These are phyloP conservation scores for Hyphopichia buzzinii DNA, from an alignment of 1,139 yeast genomes.

Conservation along the genomic window DNA sequence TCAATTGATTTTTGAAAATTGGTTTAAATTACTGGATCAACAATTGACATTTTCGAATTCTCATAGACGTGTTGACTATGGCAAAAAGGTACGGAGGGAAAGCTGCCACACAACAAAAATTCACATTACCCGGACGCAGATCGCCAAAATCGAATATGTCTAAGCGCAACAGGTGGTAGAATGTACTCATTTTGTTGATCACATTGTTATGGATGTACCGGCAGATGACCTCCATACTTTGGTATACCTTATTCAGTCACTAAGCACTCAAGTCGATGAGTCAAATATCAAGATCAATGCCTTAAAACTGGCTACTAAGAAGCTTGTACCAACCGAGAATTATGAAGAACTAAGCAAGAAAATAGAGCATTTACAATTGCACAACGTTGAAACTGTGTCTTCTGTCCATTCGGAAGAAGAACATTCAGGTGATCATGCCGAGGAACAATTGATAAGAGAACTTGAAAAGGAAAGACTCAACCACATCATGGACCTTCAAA, in stretches of 20 bases:
- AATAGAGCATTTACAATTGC: too few relatives aligned
- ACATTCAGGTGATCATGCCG: constrained; percentile 4
- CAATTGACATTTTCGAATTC: not conserved
- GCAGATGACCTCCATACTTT: constrained; percentile 24
- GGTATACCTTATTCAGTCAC: constrained; percentile 18
- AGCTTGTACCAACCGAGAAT: constrained; percentile 20
- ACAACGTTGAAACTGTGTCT: not conserved
- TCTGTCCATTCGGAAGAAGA: not conserved
- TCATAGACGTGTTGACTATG: not conserved
- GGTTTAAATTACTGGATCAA: too few relatives aligned
- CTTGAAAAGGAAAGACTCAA: constrained; percentile 36
- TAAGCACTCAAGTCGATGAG: constrained; percentile 20
- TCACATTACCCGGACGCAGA: not conserved
- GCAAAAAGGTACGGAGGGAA: too few relatives aligned
- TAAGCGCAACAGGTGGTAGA: too few relatives aligned
- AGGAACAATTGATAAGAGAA: constrained; percentile 12
- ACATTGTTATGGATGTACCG: constrained; percentile 22
- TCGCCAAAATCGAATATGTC: not conserved
- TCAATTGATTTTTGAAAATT: not conserved
- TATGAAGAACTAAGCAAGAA: constrained; percentile 6
- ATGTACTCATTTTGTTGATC: too few relatives aligned
- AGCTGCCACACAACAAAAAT: too few relatives aligned
- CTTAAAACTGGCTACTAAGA: constrained; percentile 20
- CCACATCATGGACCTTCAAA: constrained; percentile 43
- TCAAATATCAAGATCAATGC: constrained; percentile 18